Conservation (phyloP, 495 filamentous ascomycete genomes). For the Penicillium soppii region DNA sequence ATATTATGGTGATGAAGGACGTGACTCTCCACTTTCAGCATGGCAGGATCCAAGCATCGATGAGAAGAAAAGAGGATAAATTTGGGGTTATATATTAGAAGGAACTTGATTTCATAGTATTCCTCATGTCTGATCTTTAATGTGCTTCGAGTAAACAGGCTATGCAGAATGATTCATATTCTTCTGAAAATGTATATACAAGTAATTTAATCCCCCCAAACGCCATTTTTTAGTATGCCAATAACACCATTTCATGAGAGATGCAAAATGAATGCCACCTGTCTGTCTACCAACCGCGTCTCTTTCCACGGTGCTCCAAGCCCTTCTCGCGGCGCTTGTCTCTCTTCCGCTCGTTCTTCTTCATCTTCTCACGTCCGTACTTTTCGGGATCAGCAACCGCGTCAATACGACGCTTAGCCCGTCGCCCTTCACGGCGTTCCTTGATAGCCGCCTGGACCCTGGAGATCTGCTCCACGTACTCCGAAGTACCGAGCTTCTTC, state of each 20-base stretch:
- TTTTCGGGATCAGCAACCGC: conserved; percentile 79
- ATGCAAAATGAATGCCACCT: conserved; percentile 8
- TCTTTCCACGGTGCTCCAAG: conserved; percentile 62
- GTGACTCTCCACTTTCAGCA: conserved; percentile 29
- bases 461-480: conserved; percentile 67
- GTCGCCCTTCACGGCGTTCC: conserved; percentile 66
- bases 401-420: conserved; percentile 81
- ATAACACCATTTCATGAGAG: conserved; percentile 24
- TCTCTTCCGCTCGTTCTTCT: conserved; percentile 82
- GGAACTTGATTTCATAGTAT: too few relatives aligned
- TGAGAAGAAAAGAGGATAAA: conserved; percentile 6
- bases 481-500: conserved; percentile 77
- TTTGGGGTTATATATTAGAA: conserved; percentile 1
- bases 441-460: conserved; percentile 66
- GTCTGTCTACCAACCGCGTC: conserved; percentile 61
- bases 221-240: conserved; percentile 31
- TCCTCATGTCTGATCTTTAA: too few relatives aligned
- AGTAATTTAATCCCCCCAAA: conserved; percentile 14
- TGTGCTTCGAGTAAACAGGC: too few relatives aligned
- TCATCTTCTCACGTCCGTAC: conserved; percentile 74
- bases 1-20: conserved; percentile 5
- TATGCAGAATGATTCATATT: conserved; percentile 19
- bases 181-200: conserved; percentile 13
- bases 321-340: conserved; percentile 77
- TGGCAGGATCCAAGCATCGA: conserved; percentile 29